Evolutionary conservation across 2,329 filamentous ascomycete species (phyloP).

Genomic region (Diplodia mutila): DNA sequence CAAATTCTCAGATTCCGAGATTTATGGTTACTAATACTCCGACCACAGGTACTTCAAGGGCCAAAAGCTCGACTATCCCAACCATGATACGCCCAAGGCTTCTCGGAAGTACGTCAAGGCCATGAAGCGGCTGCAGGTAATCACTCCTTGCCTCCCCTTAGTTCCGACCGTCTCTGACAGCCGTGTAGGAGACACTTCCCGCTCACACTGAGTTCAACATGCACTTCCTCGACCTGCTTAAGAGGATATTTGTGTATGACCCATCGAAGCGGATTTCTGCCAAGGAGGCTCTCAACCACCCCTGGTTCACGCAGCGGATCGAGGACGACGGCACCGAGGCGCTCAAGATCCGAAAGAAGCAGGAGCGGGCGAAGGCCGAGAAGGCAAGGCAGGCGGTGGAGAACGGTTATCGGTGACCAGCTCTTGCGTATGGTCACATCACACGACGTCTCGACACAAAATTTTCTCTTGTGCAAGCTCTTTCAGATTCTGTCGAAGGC

Average conservation of each 20-base stretch:
- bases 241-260: constrained; percentile 68
- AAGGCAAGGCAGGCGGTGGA: constrained; percentile 15
- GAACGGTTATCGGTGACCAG: constrained; percentile 21
- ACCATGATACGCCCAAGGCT: constrained; percentile 64
- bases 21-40: constrained; percentile 41
- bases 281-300: constrained; percentile 66
- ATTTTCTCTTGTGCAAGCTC: constrained; percentile 15
- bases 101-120: constrained; percentile 69
- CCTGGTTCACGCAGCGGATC: constrained; percentile 67
- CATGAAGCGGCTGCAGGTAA: constrained; percentile 66
- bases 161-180: constrained; percentile 28
- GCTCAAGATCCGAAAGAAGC: constrained; percentile 58
- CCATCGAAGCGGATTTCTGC: constrained; percentile 67
- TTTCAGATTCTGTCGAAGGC: constrained; percentile 4
- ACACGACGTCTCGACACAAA: constrained; percentile 17
- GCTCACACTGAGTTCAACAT: constrained; percentile 63
- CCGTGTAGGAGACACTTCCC: constrained; percentile 63
- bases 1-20: constrained; percentile 21
- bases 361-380: constrained; percentile 34
- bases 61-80: constrained; percentile 65
- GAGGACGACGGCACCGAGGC: constrained; percentile 70
- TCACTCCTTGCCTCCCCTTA: not conserved
- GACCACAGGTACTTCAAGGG: constrained; percentile 57
- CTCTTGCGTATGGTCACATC: constrained; percentile 1
- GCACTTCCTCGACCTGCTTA: constrained; percentile 65